Evolutionary conservation across 331 rosid species (phyloP).

Genomic region (Erythrophleum ivorense): DNA sequence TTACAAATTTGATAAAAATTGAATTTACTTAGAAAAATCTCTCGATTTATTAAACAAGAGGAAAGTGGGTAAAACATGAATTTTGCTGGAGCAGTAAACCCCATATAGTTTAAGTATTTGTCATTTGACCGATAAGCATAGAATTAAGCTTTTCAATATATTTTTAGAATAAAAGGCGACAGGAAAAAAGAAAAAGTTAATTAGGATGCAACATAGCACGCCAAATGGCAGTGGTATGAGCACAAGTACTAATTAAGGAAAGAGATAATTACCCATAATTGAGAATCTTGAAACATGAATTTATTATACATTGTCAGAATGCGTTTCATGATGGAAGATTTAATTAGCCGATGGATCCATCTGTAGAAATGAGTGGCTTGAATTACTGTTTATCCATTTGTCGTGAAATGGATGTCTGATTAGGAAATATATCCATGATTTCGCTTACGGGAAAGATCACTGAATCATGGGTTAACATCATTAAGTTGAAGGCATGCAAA

Average conservation of each 20-base stretch:
- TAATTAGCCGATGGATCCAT: constrained; percentile 8
- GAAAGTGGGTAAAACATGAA: not conserved
- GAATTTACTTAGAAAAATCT: not conserved
- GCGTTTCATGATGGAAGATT: constrained; percentile 25
- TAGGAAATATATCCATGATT: constrained; percentile 38
- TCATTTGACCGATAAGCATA: not conserved
- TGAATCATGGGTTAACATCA: constrained; percentile 44
- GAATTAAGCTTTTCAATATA: not conserved
- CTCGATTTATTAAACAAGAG: not conserved
- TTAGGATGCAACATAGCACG: constrained; percentile 26
- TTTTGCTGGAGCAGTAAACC: not conserved
- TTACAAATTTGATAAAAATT: too few relatives aligned
- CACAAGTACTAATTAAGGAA: constrained; percentile 7
- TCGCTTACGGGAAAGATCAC: constrained; percentile 36
- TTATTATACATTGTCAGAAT: constrained; percentile 1
- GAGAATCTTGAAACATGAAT: constrained; percentile 22
- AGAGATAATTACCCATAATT: constrained; percentile 26
- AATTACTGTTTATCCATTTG: constrained; percentile 25
- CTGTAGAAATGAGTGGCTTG: constrained; percentile 37
- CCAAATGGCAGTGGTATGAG: constrained; percentile 40
- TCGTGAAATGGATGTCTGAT: constrained; percentile 37
- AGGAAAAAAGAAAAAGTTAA: constrained; percentile 1
- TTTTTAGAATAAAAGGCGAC: not conserved
- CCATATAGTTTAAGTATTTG: not conserved
- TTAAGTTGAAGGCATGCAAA: constrained; percentile 31